These are phyloP conservation scores for Clitopilus passeckerianus DNA, from an alignment of 768 basidiomycete genomes.

Conservation along the genomic window DNA sequence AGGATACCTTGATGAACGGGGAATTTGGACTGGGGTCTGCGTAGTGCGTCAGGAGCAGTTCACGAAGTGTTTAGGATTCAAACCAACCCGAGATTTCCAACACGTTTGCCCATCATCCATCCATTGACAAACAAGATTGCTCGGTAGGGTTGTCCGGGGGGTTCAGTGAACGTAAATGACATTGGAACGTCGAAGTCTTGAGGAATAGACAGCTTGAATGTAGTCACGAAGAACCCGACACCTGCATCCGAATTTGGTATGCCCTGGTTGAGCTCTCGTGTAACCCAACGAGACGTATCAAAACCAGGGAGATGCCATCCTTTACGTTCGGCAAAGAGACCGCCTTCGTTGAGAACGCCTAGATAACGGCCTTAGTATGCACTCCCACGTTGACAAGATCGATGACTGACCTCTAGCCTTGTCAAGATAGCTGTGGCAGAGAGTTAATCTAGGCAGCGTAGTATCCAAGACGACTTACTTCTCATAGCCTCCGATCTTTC, in stretches of 20 bases:
- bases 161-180: conserved; percentile 66
- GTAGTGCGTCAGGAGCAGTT: neutral
- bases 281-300: conserved; percentile 54
- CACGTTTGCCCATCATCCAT: conserved; percentile 87
- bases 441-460: neutral
- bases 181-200: conserved; percentile 59
- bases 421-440: conserved; percentile 61
- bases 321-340: conserved; percentile 59
- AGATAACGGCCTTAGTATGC: neutral
- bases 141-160: conserved; percentile 59
- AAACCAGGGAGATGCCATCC: conserved; percentile 78
- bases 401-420: conserved; percentile 40
- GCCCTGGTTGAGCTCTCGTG: conserved; percentile 51
- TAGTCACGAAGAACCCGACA: conserved; percentile 79
- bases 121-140: conserved; percentile 78
- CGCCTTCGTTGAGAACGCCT: conserved; percentile 69
- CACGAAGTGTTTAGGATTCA: neutral
- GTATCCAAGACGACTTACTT: conserved; percentile 30
- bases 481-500: conserved; percentile 68
- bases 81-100: conserved; percentile 60
- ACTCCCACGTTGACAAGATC: neutral
- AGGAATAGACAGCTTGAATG: conserved; percentile 59
- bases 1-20: conserved; percentile 81
- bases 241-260: conserved; percentile 57
- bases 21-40: conserved; percentile 73